Evolutionary conservation across 352 stramenopile genomes (phyloP), one percentile per base, ranked within the genome.

Genomic region (Pythium aristosporum): DNA sequence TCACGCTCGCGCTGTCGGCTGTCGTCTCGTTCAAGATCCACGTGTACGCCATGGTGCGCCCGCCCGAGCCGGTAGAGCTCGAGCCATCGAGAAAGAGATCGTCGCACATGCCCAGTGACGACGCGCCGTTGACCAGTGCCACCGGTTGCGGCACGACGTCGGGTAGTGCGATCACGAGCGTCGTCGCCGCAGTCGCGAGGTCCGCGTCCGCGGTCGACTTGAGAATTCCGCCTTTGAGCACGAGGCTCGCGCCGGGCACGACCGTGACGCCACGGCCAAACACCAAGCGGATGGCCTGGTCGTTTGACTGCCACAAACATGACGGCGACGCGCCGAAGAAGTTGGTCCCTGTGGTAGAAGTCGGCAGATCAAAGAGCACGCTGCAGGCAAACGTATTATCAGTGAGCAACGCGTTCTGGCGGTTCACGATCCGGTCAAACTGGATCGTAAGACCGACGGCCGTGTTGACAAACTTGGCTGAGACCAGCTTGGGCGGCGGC

Each of bases 71-170:
- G 0, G 75, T 77, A 0, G 81, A 88, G 18, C 65, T 64, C 0
- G 77, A 85, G 1, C 71, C 81, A 48, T 90, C 81, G 10, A 90
- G 67, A 20, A 79, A 79, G 10, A 88, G 56, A 62, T 86, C 72
- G 25, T 90, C 81, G 36, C 79, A 90, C 34, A 69, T 77, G 18
- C 81, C 81, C 5, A 90, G 65, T 1, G 77, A 87, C 7, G 63
- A 73, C 13, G 69, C 70, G 1, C 81, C 81, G 30, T 60, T 87
- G 0, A 90, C 68, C 32, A 76, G 41, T 13, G 74, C 74, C 15
- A 77, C 34, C 34, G 81, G 81, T 3, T 80, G 58, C 1, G 75
- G 81, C 37, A 82, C 57, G 0, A 76, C 72, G 30, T 82, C 75
- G 0, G 81, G 79, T 2, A 69, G 48, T 23, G 57, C 68, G 5